Percentiles rank a stretch among this genome's conserved stretches.
Conservation (phyloP, 768 basidiomycete species). For the Fomitopsis serialis region DNA sequence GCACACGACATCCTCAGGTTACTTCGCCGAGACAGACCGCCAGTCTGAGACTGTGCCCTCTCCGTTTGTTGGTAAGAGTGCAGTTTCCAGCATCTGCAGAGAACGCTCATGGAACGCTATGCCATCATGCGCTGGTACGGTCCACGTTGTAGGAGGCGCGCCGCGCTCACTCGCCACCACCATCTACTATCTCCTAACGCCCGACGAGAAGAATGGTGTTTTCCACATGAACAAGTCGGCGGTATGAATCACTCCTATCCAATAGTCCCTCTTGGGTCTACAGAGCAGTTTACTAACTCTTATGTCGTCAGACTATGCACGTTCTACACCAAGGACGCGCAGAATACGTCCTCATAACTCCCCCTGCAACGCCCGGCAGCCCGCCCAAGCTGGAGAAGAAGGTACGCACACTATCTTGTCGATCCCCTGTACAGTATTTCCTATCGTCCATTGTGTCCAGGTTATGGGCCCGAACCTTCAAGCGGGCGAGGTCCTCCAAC, state of each 20-base stretch:
- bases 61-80: conserved; percentile 27
- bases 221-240: conserved; percentile 47
- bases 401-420: conserved; percentile 14
- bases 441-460: conserved; percentile 4
- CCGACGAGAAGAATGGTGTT: conserved; percentile 33
- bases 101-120: no score
- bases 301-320: conserved; percentile 40
- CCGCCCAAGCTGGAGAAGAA: conserved; percentile 31
- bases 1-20: conserved; percentile 20
- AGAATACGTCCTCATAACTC: conserved; percentile 42
- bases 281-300: neutral
- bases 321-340: conserved; percentile 46
- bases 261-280: neutral
- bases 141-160: conserved; percentile 16
- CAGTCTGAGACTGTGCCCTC: conserved; percentile 24
- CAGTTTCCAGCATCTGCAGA: neutral
- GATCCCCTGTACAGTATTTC: neutral
- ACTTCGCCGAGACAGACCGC: conserved; percentile 31
- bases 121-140: neutral
- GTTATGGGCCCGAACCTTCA: conserved; percentile 36
- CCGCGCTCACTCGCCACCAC: conserved; percentile 34
- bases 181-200: conserved; percentile 44
- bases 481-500: conserved; percentile 40
- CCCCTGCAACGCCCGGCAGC: conserved; percentile 21
- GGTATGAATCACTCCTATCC: no score